Conservation (phyloP, 139 green algal genomes). For the Coccomyxa sp. region DNA sequence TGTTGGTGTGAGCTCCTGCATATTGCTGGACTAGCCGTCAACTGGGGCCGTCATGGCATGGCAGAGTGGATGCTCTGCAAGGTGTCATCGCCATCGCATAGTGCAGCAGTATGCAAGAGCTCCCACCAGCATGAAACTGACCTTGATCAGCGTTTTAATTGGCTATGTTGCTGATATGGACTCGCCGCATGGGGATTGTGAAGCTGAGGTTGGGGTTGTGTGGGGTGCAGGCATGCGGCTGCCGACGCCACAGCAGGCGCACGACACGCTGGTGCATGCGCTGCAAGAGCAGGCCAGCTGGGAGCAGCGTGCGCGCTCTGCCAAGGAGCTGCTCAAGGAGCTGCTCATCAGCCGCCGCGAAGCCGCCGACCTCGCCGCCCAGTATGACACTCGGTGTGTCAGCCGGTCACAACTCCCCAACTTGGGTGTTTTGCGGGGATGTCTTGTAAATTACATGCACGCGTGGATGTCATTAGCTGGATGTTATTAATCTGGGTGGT, state of each 20-base stretch:
- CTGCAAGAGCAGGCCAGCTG: constrained; percentile 61
- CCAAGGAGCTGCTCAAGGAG: constrained; percentile 59
- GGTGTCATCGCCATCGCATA: too few species aligned
- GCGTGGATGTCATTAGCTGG: too few species aligned
- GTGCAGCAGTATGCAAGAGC: too few species aligned
- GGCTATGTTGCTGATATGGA: background rate
- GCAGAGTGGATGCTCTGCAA: too few species aligned
- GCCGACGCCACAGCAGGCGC: constrained; percentile 15
- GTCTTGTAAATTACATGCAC: too few species aligned
- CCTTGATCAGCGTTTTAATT: background rate
- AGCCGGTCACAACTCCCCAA: too few species aligned
- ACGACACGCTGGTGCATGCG: constrained; percentile 26
- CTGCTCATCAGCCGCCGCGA: constrained; percentile 66
- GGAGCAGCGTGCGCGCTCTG: constrained; percentile 44
- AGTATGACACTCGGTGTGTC: constrained; percentile 40
- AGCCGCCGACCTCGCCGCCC: constrained; percentile 43
- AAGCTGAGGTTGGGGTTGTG: background rate
- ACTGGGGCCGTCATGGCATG: too few species aligned
- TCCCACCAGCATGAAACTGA: too few species aligned
- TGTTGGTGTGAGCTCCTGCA: too few species aligned
- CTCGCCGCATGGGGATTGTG: background rate
- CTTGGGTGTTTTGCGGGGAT: background rate
- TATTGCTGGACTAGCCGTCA: too few species aligned
- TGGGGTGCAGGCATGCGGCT: constrained; percentile 11
- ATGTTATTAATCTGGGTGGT: too few species aligned